Evolutionary conservation across 768 basidiomycete genomes (phyloP).

Genomic region (Russula ochroleuca): DNA sequence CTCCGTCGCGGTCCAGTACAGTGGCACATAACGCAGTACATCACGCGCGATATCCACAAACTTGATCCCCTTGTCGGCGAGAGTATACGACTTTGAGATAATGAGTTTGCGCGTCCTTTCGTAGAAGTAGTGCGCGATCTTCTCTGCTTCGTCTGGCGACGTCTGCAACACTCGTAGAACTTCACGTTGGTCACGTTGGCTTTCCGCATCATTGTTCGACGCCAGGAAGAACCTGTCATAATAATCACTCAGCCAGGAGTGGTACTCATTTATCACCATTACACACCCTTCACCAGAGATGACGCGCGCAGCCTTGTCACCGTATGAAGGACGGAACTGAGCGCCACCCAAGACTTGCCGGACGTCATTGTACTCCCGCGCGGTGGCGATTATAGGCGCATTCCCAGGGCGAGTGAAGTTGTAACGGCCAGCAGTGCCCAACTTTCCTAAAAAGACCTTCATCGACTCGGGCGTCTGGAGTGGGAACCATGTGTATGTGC

Average conservation of each 20-base stretch:
- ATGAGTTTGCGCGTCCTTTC: constrained; percentile 60
- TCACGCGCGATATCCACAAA: constrained; percentile 65
- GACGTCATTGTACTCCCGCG: constrained; percentile 50
- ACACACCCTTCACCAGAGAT: constrained; percentile 57
- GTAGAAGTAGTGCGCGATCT: constrained; percentile 60
- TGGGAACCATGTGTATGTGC: constrained; percentile 84
- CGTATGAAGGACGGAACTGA: constrained; percentile 49
- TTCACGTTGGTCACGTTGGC: constrained; percentile 44
- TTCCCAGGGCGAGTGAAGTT: constrained; percentile 48
- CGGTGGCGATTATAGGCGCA: constrained; percentile 30
- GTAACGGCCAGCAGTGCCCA: constrained; percentile 54
- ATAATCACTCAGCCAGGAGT: background rate
- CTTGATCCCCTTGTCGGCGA: constrained; percentile 51
- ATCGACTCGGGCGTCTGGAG: constrained; percentile 74
- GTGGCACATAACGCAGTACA: constrained; percentile 60
- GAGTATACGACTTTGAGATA: constrained; percentile 45
- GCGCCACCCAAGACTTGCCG: constrained; percentile 48
- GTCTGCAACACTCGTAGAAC: constrained; percentile 47
- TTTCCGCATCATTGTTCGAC: constrained; percentile 37
- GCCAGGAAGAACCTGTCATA: constrained; percentile 60
- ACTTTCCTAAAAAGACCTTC: constrained; percentile 52
- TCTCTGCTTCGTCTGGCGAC: constrained; percentile 45
- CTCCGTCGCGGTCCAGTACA: constrained; percentile 65
- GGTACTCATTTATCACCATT: background rate
- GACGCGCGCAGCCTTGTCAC: constrained; percentile 48